Evolutionary conservation across 2,329 filamentous ascomycete species (phyloP).

Genomic region (Xylariaceae sp.): DNA sequence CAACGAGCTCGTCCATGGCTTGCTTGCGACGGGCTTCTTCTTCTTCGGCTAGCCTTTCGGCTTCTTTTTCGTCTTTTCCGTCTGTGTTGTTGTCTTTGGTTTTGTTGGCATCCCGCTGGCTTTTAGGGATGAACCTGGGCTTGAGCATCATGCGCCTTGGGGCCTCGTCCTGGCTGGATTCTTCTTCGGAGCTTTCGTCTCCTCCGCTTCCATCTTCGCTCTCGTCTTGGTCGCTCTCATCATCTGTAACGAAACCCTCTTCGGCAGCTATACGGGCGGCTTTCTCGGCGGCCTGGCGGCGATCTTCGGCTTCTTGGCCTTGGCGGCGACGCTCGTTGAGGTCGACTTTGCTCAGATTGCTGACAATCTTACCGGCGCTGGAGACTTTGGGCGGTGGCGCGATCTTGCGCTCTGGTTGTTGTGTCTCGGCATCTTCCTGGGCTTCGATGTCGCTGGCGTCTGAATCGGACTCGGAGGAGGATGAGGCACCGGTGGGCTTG

Average conservation of each 20-base stretch:
- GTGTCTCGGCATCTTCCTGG: constrained; percentile 23
- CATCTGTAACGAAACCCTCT: constrained; percentile 59
- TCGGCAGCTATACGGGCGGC: constrained; percentile 52
- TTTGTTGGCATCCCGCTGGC: constrained; percentile 39
- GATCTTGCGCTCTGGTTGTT: constrained; percentile 35
- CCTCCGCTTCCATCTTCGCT: constrained; percentile 34
- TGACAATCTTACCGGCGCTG: constrained; percentile 55
- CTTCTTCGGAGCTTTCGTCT: constrained; percentile 39
- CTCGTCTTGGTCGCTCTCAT: constrained; percentile 37
- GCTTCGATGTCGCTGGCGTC: constrained; percentile 41
- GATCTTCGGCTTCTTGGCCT: constrained; percentile 44
- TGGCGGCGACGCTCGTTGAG: constrained; percentile 45
- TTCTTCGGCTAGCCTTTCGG: constrained; percentile 25
- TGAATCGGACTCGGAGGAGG: constrained; percentile 48
- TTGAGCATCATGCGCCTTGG: constrained; percentile 57
- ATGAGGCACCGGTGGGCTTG: constrained; percentile 60
- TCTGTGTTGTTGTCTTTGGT: constrained; percentile 6
- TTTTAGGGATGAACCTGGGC: constrained; percentile 61
- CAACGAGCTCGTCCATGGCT: constrained; percentile 73
- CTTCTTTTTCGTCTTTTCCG: constrained; percentile 19
- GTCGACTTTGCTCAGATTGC: constrained; percentile 48
- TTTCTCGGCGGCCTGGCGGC: constrained; percentile 45
- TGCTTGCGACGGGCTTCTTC: constrained; percentile 59
- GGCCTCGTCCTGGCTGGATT: constrained; percentile 53
- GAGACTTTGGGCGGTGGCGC: constrained; percentile 55